These are phyloP conservation scores for Sporisorium graminicola DNA, from an alignment of 1,284 basidiomycete species.

Conservation along the genomic window DNA sequence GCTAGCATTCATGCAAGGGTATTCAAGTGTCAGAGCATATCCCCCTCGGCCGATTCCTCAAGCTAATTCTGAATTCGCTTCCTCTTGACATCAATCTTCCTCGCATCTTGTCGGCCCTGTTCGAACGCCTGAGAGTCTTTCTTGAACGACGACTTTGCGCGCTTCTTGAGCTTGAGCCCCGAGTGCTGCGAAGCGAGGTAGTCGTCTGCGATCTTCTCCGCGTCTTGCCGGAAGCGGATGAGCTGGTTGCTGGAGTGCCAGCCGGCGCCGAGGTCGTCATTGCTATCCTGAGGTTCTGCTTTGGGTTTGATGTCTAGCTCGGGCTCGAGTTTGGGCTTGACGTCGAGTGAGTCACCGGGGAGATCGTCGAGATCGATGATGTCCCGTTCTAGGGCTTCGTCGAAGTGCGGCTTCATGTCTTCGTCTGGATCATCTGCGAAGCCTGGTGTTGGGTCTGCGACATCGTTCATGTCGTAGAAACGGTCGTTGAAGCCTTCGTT, in stretches of 20 bases:
- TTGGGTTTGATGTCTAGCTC: slow-evolving; percentile 24
- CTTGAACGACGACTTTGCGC: slow-evolving; percentile 30
- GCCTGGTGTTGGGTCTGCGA: not conserved
- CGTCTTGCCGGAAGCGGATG: slow-evolving; percentile 48
- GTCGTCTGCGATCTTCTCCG: slow-evolving; percentile 52
- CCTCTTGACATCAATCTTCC: slow-evolving; percentile 55
- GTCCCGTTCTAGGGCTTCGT: slow-evolving; percentile 19
- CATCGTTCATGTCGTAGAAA: slow-evolving; percentile 15
- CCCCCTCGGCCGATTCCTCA: too few species aligned
- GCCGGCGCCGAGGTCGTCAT: slow-evolving; percentile 19
- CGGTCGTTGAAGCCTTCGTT: slow-evolving; percentile 18
- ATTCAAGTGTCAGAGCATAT: not conserved
- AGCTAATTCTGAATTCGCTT: slow-evolving; percentile 36
- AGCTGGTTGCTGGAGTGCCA: slow-evolving; percentile 50
- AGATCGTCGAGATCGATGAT: slow-evolving; percentile 24
- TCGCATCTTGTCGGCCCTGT: slow-evolving; percentile 39
- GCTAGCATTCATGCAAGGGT: not conserved
- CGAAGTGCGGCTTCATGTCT: slow-evolving; percentile 35
- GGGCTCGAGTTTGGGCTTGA: slow-evolving; percentile 29
- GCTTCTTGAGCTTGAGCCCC: slow-evolving; percentile 40
- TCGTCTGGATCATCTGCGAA: slow-evolving; percentile 12
- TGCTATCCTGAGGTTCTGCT: slow-evolving; percentile 23
- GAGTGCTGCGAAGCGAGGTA: slow-evolving; percentile 38
- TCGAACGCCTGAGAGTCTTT: slow-evolving; percentile 43
- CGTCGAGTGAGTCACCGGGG: slow-evolving; percentile 1